Percentiles rank a stretch among this genome's conserved stretches.
These are phyloP conservation scores for Fraxinus paxiana DNA, from an alignment of 305 asterid genomes.

Conservation along the genomic window DNA sequence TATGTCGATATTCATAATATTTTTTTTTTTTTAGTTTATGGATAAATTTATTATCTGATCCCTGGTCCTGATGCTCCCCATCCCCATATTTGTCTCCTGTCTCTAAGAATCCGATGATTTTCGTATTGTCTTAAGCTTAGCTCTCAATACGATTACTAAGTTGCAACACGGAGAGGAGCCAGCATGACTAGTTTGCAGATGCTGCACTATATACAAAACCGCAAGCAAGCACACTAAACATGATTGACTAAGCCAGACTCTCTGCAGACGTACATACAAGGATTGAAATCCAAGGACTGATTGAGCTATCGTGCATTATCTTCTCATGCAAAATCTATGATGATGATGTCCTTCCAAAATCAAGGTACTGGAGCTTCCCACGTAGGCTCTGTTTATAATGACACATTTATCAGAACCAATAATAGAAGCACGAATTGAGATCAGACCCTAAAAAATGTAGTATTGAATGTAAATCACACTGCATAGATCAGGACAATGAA, in stretches of 20 bases:
- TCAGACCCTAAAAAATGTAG: neutral
- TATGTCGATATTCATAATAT: conserved; percentile 25
- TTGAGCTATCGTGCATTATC: conserved; percentile 42
- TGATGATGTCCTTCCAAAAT: conserved; percentile 17
- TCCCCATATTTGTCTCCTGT: conserved; percentile 20
- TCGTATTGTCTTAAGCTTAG: neutral
- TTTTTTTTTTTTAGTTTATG: conserved; percentile 26
- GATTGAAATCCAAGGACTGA: conserved; percentile 35
- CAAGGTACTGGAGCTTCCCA: conserved; percentile 16
- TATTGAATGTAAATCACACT: neutral
- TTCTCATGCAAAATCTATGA: conserved; percentile 28
- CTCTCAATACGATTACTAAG: conserved; percentile 17
- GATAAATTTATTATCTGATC: conserved; percentile 46
- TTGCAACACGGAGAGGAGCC: conserved; percentile 24
- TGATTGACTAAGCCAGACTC: conserved; percentile 29
- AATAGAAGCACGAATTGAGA: neutral
- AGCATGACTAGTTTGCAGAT: conserved; percentile 33
- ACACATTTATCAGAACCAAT: conserved; percentile 1
- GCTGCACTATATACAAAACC: conserved; percentile 39
- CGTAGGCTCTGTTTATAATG: conserved; percentile 23
- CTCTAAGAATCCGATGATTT: conserved; percentile 17
- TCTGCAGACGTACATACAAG: conserved; percentile 38
- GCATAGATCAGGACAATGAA: neutral
- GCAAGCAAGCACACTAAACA: conserved; percentile 40
- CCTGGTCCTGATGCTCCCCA: conserved; percentile 18